Conservation (phyloP, 2,329 filamentous ascomycete genomes). For the Pestalotiopsis sp. region DNA sequence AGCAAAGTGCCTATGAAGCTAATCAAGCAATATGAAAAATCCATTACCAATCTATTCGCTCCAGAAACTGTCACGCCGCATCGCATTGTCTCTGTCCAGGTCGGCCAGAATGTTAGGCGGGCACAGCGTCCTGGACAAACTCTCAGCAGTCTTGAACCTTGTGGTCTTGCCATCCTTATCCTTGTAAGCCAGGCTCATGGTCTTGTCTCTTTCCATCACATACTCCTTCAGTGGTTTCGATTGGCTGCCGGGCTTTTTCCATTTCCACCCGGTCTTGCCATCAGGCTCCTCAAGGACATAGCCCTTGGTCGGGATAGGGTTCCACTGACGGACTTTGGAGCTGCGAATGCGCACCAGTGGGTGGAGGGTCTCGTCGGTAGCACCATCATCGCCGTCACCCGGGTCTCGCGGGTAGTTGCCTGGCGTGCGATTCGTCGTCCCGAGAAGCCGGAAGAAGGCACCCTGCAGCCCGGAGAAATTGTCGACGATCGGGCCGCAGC, state of each 20-base stretch:
- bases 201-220: neutral
- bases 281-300: neutral
- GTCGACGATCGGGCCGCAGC: neutral
- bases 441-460: neutral
- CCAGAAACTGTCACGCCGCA: neutral
- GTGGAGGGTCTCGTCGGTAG: neutral
- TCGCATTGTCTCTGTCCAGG: neutral
- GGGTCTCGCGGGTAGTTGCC: neutral
- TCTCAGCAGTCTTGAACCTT: neutral
- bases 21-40: no score
- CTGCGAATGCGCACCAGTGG: neutral
- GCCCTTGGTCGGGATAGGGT: neutral
- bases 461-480: neutral
- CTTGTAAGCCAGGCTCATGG: neutral
- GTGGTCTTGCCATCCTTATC: neutral
- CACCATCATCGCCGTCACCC: neutral
- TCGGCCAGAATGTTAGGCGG: neutral
- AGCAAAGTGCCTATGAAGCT: no score
- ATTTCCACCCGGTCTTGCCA: neutral
- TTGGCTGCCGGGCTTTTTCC: neutral
- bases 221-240: neutral
- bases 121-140: neutral
- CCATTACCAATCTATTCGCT: neutral
- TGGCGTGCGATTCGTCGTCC: neutral
- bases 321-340: neutral